Evolutionary conservation across 352 stramenopile species (phyloP), one percentile per base, ranked within the genome.

Genomic region (Phytophthora aleatoria): DNA sequence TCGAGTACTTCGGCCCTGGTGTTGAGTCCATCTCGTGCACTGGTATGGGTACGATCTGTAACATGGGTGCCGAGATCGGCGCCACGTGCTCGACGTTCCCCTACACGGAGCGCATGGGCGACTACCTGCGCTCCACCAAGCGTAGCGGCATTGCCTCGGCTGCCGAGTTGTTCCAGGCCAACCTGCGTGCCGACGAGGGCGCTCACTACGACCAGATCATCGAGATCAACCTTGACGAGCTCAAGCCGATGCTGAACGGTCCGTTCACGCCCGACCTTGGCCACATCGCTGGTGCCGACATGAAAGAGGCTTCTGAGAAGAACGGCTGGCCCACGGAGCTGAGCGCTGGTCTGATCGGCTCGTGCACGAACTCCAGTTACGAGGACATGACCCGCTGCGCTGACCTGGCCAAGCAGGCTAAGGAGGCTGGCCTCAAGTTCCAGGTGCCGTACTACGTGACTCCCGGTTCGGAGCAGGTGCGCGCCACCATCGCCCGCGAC

Each of bases 281-380:
- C 59, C 82, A 97, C 71, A 76, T 85, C 60, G 89, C 87, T 55
- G 87, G 86, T 66, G 78, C 73, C 11, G 71, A 89, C 42, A 82
- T 97, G 39, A 80, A 80, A 50, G 65, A 73, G 51, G 83, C 85
- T 26, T 84, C 66, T 20, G 75, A 96, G 73, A 88, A 93, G 72
- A 97, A 98, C 74, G 87, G 81, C 61, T 98, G 91, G 91, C 92
- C 92, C 44, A 92, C 78, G 41, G 73, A 97, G 72, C 64, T 98
- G 42, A 96, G 84, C 61, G 92, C 90, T 58, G 92, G 89, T 80
- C 83, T 98, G 65, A 97, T 98, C 55, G 92, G 92, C 31, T 97
- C 91, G 67, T 98, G 92, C 89, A 98, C 92, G 59, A 98, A 98
- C 85, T 97, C 90, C 36, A 96, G 85, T 71, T 98, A 98, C 82